Evolutionary conservation across 495 filamentous ascomycete genomes (phyloP), one percentile per base, ranked within the genome.

Genomic region (Penicillium paxilli): DNA sequence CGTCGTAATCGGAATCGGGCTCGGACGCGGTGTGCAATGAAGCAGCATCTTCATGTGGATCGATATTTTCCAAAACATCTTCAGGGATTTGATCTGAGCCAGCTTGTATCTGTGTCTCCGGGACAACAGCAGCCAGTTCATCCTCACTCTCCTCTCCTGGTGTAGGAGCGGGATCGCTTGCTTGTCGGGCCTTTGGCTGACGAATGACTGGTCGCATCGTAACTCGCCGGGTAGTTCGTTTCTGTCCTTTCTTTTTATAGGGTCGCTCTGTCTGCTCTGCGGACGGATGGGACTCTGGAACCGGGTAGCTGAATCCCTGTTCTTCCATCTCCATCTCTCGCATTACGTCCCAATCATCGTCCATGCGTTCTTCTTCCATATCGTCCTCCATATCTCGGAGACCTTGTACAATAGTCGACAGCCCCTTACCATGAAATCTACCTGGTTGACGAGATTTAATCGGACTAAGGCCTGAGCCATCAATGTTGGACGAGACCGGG

Each of bases 181-280:
- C 52, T 2, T 62, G 48, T 41, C 68, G 62, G 0, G 57, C 47
- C 54, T 73, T 74, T 47, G 73, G 63, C 33, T 71, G 76, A 47
- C 63, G 57, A 11, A 66, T 46, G 11, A 79, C 76, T 0, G 82
- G 82, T 63, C 73, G 83, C 85, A 96, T 93, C 33, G 82, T 88
- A n/a, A 88, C 84, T 33, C 80, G 70, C 46, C 88, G 77, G 2
- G 93, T 96, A 28, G 88, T 91, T 37, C 93, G 81, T 71, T 98
- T 98, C 64, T 91, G 85, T 0, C 93, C 93, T 70, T 87, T 90
- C 80, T 98, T 98, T 75, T 96, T 96, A 75, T 86, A 96, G 2
- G 82, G 70, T 45, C 80, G 83, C 17, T 82, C 60, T 0, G 82
- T 79, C 10, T 77, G 72, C 1, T 81, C 82, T 38, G 78, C 73